Percentiles rank a stretch among this genome's conserved stretches.
phyloP scores from a whole-genome alignment of 192 early-diverging fungal genomes.

The Phlyctochytrium bullatum region DNA sequence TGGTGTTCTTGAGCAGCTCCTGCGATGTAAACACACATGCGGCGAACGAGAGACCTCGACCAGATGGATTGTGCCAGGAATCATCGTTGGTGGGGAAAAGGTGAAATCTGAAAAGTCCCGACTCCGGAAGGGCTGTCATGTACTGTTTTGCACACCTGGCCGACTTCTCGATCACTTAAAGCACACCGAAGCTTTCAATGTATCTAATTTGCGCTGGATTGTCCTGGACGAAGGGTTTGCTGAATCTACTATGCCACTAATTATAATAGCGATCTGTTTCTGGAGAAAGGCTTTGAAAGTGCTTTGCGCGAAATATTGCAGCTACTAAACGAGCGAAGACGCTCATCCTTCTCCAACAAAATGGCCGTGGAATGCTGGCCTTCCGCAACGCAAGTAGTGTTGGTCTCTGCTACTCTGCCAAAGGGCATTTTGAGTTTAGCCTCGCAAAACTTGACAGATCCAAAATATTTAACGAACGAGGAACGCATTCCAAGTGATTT shows the following conservation, averaged over 20 bases:
- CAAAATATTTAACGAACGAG: slow-evolving; percentile 62
- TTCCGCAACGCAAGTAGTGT: slow-evolving; percentile 39
- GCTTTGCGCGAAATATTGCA: slow-evolving; percentile 42
- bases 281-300: slow-evolving; percentile 87
- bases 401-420: slow-evolving; percentile 90
- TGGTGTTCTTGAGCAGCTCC: slow-evolving; percentile 68
- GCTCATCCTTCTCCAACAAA: slow-evolving; percentile 8
- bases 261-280: slow-evolving; percentile 67
- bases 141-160: slow-evolving; percentile 92
- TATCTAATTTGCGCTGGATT: slow-evolving; percentile 87
- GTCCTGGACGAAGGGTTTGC: slow-evolving; percentile 90
- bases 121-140: slow-evolving; percentile 62
- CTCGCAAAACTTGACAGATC: slow-evolving; percentile 71
- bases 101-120: slow-evolving; percentile 87
- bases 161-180: slow-evolving; percentile 93
- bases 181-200: slow-evolving; percentile 71
- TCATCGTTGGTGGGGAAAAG: slow-evolving; percentile 84
- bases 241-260: background rate
- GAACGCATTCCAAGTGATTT: background rate
- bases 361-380: slow-evolving; percentile 39
- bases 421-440: slow-evolving; percentile 82
- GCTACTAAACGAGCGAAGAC: slow-evolving; percentile 35
- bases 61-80: slow-evolving; percentile 79
- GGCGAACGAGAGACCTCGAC: slow-evolving; percentile 53
- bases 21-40: slow-evolving; percentile 54